A percentile compares a stretch with the other conserved stretches of the same genome.
These are phyloP conservation scores for Colletotrichum sp. DNA, from an alignment of 2,329 filamentous ascomycete genomes.

Conservation along the genomic window DNA sequence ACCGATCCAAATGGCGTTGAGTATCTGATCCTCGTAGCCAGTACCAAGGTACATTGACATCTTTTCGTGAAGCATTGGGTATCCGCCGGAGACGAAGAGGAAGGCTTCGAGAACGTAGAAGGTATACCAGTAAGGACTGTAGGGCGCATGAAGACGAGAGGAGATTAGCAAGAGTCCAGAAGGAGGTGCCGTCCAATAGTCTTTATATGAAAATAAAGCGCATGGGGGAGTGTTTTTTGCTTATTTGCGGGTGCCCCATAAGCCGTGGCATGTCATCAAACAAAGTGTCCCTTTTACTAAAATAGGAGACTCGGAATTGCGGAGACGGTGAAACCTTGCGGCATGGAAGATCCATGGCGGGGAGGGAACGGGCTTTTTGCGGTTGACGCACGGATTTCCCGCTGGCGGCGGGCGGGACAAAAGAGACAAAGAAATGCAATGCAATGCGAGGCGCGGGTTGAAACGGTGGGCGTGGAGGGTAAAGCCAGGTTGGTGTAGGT, in stretches of 20 bases:
- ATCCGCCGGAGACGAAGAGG: conserved; percentile 19
- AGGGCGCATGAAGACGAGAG: not conserved
- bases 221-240: not conserved
- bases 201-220: not conserved
- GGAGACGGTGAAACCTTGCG: conserved; percentile 3
- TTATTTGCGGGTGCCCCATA: not conserved
- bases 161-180: not conserved
- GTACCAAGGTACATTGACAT: conserved; percentile 30
- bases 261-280: not conserved
- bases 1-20: conserved; percentile 53
- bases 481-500: not conserved
- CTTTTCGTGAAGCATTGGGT: conserved; percentile 31
- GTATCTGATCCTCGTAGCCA: conserved; percentile 40
- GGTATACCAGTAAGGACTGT: conserved; percentile 24
- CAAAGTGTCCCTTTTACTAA: not conserved
- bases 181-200: not conserved
- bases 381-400: not conserved
- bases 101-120: conserved; percentile 25
- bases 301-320: conserved; percentile 3
- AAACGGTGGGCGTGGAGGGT: conserved; percentile 4
- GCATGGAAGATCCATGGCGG: conserved; percentile 15
- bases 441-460: conserved; percentile 4
- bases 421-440: conserved; percentile 6
- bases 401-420: not conserved
- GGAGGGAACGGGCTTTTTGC: not conserved